These are phyloP conservation scores for Myxozyma neglecta DNA, from an alignment of 805 yeast species.

Conservation along the genomic window DNA sequence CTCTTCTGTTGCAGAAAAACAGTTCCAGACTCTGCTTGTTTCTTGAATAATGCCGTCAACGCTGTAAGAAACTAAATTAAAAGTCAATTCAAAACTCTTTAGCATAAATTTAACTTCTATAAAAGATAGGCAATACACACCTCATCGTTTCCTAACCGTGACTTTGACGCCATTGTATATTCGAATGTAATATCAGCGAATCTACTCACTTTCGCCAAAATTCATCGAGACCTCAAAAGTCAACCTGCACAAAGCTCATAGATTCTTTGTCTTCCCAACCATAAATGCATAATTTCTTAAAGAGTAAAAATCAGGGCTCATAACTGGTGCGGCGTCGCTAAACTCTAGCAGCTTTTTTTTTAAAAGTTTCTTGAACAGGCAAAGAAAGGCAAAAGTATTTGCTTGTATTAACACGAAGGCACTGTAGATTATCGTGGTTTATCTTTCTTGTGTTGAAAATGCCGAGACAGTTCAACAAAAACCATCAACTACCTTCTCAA, in stretches of 20 bases:
- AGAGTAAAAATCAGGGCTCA: neutral
- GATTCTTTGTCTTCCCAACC: neutral
- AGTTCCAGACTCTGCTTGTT: slow-evolving; percentile 38
- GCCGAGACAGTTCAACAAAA: slow-evolving; percentile 7
- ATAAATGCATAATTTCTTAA: neutral
- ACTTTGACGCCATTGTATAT: slow-evolving; percentile 15
- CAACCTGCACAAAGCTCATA: too few relatives aligned
- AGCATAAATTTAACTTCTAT: neutral
- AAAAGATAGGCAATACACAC: slow-evolving; percentile 11
- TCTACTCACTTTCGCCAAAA: too few relatives aligned
- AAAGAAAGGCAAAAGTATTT: too few relatives aligned
- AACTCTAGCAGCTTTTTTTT: too few relatives aligned
- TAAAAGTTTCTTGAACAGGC: too few relatives aligned
- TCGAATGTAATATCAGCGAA: neutral
- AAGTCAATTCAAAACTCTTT: neutral
- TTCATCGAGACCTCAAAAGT: neutral
- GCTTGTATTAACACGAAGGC: too few relatives aligned
- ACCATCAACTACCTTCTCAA: slow-evolving; percentile 26
- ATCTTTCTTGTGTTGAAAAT: neutral
- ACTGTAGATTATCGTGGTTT: too few relatives aligned
- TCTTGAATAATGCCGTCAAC: slow-evolving; percentile 36
- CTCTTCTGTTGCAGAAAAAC: slow-evolving; percentile 43
- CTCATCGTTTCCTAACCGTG: slow-evolving; percentile 27
- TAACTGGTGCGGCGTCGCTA: slow-evolving; percentile 4
- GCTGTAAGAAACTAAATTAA: slow-evolving; percentile 35